Conservation (phyloP, 805 yeast species). For the Dipodascus geniculatus region DNA sequence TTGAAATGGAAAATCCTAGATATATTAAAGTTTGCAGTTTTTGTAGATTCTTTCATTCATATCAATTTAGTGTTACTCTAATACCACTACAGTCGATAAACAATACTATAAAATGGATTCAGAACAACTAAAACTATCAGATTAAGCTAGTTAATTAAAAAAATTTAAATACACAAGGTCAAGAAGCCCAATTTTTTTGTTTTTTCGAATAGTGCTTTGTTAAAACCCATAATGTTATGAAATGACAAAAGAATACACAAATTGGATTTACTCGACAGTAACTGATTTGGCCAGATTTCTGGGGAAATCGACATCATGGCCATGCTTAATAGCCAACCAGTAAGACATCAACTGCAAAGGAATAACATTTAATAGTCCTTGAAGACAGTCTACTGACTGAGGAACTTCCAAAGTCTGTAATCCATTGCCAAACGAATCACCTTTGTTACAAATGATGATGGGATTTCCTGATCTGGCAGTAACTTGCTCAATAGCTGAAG, state of each 20-base stretch:
- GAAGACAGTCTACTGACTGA: constrained; percentile 91
- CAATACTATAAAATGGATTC: no score
- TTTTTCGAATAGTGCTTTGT: neutral
- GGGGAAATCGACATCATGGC: constrained; percentile 96
- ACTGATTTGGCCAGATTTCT: constrained; percentile 97
- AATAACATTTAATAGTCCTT: constrained; percentile 86
- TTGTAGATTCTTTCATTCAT: neutral
- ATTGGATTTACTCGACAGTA: constrained; percentile 62
- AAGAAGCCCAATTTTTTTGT: neutral
- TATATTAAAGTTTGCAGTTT: neutral
- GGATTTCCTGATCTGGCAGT: constrained; percentile 97
- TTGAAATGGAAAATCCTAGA: neutral
- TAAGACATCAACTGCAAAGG: constrained; percentile 94
- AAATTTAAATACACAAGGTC: neutral
- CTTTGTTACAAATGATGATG: constrained; percentile 81
- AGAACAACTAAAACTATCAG: neutral
- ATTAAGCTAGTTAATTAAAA: neutral
- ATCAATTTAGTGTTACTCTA: neutral
- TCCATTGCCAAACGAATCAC: constrained; percentile 36
- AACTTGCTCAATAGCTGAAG: constrained; percentile 92
- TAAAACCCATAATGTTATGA: neutral
- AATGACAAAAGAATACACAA: neutral
- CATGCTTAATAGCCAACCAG: constrained; percentile 92
- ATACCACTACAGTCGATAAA: neutral
- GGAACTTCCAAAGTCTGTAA: constrained; percentile 73